These are phyloP conservation scores for Malus hybrid DNA, from an alignment of 331 rosid species.

Conservation along the genomic window DNA sequence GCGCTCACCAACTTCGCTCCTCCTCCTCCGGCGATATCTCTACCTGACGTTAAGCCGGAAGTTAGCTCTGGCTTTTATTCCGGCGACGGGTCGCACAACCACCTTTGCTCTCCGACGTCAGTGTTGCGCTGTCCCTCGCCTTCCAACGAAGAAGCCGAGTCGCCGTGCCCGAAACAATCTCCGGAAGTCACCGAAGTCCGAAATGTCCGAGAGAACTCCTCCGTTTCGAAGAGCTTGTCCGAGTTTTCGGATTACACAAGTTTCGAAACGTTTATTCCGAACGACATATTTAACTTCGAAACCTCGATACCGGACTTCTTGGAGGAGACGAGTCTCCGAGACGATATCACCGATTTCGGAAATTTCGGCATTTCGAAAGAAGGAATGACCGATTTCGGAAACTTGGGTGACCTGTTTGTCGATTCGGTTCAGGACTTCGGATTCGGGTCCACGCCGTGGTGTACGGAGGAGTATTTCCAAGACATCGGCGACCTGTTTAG, in stretches of 20 bases:
- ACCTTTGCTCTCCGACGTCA: constrained; percentile 56
- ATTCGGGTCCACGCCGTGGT: constrained; percentile 20
- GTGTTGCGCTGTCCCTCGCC: constrained; percentile 51
- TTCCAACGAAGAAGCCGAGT: constrained; percentile 49
- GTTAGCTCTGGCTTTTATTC: constrained; percentile 27
- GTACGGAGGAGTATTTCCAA: constrained; percentile 44
- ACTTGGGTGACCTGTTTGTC: constrained; percentile 14
- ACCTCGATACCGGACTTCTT: constrained; percentile 31
- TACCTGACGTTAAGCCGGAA: constrained; percentile 2
- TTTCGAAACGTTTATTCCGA: constrained; percentile 27
- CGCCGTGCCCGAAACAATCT: constrained; percentile 1
- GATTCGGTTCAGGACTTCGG: constrained; percentile 31
- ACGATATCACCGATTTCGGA: neutral
- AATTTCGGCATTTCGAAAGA: neutral
- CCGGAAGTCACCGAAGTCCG: constrained; percentile 6
- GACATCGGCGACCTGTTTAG: constrained; percentile 77
- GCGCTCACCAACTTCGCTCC: constrained; percentile 80
- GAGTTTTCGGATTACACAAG: constrained; percentile 27
- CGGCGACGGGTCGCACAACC: constrained; percentile 37
- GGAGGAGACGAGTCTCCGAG: neutral
- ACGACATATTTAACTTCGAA: constrained; percentile 40
- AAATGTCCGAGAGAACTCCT: constrained; percentile 16
- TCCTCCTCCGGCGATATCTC: neutral
- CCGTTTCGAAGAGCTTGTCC: constrained; percentile 27
- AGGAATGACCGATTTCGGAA: neutral